phyloP scores from a whole-genome alignment of 1,284 basidiomycete species.

The Ustilago trichophora region DNA sequence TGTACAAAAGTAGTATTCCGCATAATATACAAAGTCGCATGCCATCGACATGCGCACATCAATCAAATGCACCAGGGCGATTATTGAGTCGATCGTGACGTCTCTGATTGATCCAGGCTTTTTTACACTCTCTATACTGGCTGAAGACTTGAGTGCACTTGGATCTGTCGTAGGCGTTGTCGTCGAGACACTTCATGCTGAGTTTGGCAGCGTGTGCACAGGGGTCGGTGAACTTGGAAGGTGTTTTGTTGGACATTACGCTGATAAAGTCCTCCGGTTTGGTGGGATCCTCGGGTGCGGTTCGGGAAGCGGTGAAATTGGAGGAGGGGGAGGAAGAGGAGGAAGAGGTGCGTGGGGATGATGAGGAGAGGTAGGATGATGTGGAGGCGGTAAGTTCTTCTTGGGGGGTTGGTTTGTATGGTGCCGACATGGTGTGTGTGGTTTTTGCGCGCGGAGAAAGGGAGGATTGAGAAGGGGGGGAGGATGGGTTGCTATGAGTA shows the following conservation, averaged over 20 bases:
- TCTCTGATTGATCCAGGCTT: conserved; percentile 54
- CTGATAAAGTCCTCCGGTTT: conserved; percentile 46
- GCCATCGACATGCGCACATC: too few species aligned
- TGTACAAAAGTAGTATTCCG: too few species aligned
- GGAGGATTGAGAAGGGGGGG: too few species aligned
- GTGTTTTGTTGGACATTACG: conserved; percentile 53
- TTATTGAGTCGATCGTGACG: conserved; percentile 48
- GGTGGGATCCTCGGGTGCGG: not conserved
- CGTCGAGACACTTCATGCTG: conserved; percentile 63
- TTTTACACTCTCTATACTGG: conserved; percentile 61
- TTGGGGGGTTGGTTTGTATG: conserved; percentile 19
- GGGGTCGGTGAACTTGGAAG: conserved; percentile 59
- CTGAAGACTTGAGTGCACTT: conserved; percentile 59
- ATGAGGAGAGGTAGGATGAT: conserved; percentile 27
- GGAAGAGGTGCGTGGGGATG: conserved; percentile 17
- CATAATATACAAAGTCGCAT: too few species aligned
- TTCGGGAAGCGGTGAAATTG: too few species aligned
- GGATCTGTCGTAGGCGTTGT: conserved; percentile 56
- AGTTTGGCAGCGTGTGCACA: conserved; percentile 62
- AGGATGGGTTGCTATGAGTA: not conserved
- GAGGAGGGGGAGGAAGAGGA: too few species aligned
- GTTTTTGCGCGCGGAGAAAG: not conserved
- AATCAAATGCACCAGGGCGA: conserved; percentile 50
- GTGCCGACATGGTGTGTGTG: conserved; percentile 20
- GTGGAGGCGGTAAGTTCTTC: conserved; percentile 11